phyloP scores from a whole-genome alignment of 1,139 yeast genomes.

The Geotrichum europaeum region DNA sequence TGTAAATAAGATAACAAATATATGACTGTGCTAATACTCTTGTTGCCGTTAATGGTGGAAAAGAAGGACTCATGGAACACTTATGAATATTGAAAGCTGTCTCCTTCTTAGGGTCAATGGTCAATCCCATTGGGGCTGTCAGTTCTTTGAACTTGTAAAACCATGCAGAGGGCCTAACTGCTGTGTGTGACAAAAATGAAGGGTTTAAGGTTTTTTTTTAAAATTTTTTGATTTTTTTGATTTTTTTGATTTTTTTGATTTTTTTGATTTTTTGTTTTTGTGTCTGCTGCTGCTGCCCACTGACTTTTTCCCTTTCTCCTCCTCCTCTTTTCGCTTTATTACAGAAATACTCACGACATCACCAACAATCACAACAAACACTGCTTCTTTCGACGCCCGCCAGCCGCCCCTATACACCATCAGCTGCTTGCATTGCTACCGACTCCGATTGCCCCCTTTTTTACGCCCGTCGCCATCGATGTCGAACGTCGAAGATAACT shows the following conservation, averaged over 20 bases:
- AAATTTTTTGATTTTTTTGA: not conserved
- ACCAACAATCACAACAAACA: not conserved
- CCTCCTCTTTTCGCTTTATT: not conserved
- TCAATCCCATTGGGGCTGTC: not conserved
- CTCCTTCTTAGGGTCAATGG: no score
- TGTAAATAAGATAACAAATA: slow-evolving; percentile 2
- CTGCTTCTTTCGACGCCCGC: not conserved
- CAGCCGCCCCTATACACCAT: not conserved
- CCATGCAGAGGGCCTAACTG: not conserved
- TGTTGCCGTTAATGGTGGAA: not conserved
- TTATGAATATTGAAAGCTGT: no score
- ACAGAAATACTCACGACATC: not conserved
- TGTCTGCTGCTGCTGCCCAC: not conserved
- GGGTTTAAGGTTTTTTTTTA: not conserved
- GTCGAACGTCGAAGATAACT: not conserved
- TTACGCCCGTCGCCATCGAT: not conserved
- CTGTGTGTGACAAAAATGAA: not conserved
- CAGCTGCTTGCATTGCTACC: not conserved
- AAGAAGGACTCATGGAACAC: not conserved
- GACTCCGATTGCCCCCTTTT: not conserved
- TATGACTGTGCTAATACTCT: not conserved
- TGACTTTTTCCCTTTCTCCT: not conserved
- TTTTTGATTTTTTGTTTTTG: not conserved
- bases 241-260: not conserved
- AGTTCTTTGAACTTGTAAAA: not conserved